Evolutionary conservation across 495 filamentous ascomycete genomes (phyloP).

Genomic region (Copromyces sp.): DNA sequence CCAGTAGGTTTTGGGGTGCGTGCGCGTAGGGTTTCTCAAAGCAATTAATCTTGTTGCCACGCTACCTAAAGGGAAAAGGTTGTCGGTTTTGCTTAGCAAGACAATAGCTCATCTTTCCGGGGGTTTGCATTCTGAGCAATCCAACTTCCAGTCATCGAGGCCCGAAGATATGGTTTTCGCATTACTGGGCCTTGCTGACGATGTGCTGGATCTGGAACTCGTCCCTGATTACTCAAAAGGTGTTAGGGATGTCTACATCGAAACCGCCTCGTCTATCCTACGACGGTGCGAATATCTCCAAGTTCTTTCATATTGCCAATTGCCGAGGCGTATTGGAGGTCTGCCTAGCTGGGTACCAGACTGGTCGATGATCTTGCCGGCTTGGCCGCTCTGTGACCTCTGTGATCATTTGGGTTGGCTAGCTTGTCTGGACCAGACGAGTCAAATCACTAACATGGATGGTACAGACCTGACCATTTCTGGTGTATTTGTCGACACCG

Average conservation of each 20-base stretch:
- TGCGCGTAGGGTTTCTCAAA: no score
- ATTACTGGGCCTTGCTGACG: neutral
- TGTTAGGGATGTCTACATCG: neutral
- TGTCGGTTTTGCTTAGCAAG: no score
- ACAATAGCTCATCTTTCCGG: no score
- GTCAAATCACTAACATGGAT: neutral
- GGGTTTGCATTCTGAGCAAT: neutral
- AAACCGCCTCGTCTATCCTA: neutral
- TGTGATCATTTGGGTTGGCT: no score
- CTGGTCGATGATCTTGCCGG: neutral
- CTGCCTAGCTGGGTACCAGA: neutral
- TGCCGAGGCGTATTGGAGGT: neutral
- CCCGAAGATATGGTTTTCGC: neutral
- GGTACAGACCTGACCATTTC: neutral
- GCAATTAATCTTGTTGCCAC: no score
- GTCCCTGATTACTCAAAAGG: neutral
- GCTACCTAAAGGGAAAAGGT: no score
- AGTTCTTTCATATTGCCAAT: neutral
- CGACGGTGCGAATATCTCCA: neutral
- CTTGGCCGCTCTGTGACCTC: no score
- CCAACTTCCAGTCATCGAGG: neutral
- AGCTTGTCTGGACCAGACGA: neutral
- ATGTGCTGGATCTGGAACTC: neutral
- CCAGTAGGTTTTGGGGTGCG: no score
- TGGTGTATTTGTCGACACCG: neutral